Evolutionary conservation across 108 stramenopile genomes (phyloP).

Genomic region (Skeletonema costatum): DNA sequence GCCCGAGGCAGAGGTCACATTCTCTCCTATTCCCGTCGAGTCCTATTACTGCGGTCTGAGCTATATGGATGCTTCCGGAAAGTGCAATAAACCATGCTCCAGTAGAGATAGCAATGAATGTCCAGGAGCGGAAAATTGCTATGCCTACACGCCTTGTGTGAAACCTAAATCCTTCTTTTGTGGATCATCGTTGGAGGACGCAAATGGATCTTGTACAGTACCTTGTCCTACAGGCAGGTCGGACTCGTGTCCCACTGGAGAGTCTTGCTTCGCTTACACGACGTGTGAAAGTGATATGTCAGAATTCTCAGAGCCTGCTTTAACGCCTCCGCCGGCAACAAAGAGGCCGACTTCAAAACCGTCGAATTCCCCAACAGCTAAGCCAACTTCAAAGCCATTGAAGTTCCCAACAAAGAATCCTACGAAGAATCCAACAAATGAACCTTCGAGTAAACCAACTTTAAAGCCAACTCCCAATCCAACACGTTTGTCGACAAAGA

Average conservation of each 20-base stretch:
- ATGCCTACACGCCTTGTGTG: slow-evolving; percentile 44
- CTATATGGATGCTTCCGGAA: slow-evolving; percentile 39
- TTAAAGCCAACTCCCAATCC: not conserved
- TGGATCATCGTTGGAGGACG: slow-evolving; percentile 78
- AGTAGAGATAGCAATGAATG: slow-evolving; percentile 30
- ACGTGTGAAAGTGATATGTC: slow-evolving; percentile 51
- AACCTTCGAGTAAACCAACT: not conserved
- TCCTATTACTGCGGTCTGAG: slow-evolving; percentile 48
- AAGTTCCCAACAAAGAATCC: not conserved
- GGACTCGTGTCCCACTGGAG: slow-evolving; percentile 61
- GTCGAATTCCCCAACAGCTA: slow-evolving; percentile 1
- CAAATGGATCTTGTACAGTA: slow-evolving; percentile 54
- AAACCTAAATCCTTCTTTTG: slow-evolving; percentile 68
- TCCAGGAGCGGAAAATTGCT: slow-evolving; percentile 36
- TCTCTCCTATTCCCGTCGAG: slow-evolving; percentile 18
- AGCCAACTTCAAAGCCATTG: slow-evolving; percentile 15
- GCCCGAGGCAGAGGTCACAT: not conserved
- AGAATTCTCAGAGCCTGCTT: not conserved
- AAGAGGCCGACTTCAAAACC: not conserved
- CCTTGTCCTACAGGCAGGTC: slow-evolving; percentile 76
- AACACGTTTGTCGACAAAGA: slow-evolving; percentile 8
- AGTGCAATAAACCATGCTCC: slow-evolving; percentile 38
- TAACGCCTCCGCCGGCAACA: not conserved
- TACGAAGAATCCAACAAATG: not conserved
- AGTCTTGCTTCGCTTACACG: slow-evolving; percentile 83